Conservation (phyloP, 371 early-diverging fungal species). For the Nematocida sp. region DNA sequence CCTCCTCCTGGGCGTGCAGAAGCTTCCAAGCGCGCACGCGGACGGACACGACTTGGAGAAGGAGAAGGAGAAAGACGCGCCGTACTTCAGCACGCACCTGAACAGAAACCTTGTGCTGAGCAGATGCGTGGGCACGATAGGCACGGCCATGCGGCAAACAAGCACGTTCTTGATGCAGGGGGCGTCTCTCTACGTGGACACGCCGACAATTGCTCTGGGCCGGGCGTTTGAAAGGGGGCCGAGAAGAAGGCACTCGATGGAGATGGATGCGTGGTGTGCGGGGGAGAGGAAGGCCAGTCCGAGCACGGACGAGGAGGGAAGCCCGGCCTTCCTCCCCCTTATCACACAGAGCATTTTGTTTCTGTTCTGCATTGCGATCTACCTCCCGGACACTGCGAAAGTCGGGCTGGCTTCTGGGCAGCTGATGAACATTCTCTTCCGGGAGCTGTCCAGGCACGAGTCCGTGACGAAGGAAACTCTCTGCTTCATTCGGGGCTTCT, state of each 20-base stretch:
- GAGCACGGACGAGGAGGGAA: not conserved
- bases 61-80: not conserved
- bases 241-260: not conserved
- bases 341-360: not conserved
- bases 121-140: not conserved
- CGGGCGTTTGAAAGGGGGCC: not conserved
- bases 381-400: conserved; percentile 19
- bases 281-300: not conserved
- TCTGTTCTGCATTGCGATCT: conserved; percentile 5
- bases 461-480: not conserved
- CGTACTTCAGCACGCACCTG: not conserved
- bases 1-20: not conserved
- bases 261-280: not conserved
- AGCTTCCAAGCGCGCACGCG: too few relatives aligned
- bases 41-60: too few relatives aligned
- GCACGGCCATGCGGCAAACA: not conserved
- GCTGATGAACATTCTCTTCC: conserved; percentile 45
- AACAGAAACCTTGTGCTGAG: conserved; percentile 11
- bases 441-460: not conserved
- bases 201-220: not conserved
- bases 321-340: too few relatives aligned
- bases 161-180: conserved; percentile 2
- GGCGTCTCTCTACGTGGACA: conserved; percentile 5
- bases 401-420: conserved; percentile 1
- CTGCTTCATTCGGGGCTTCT: conserved; percentile 28